Base-by-base conservation (phyloP, 2,329 filamentous ascomycete genomes). In the Talaromyces islandicus region DNA sequence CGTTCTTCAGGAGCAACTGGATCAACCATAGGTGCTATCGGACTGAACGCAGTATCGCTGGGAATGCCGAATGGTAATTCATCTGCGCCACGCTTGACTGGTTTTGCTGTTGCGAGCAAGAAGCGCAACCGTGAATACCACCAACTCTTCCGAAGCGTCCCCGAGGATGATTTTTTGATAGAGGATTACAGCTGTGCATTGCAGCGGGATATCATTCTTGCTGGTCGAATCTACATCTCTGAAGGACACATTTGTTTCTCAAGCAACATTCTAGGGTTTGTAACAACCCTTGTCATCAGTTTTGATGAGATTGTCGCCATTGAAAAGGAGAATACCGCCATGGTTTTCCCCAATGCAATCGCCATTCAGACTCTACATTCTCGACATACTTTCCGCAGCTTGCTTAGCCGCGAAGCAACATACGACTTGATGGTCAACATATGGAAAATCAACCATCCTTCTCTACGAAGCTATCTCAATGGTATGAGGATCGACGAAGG, bases 241-340 rank as follows among this genome's bases (percentile, higher is more conserved):
- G 94, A 99, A 77, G 92, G 93, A 11, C 93, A 99, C 71, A 86
- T 99, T 53, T 99, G 94, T 79, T 99, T 99, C 76, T 97, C 92
- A 69, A 97, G 94, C 80, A 99, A 99, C 72, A 99, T 99, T 65
- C 85, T 99, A 53, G 94, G 94, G 58, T 99, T 94, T 94, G 90
- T 95, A 24, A 99, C 94, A 0, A 99, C 94, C 1, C 80, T 99
- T 48, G 93, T 99, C 57, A 96, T 99, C 79, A 95, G 92, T 73
- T 99, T 99, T 72, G 94, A 99, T 70, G 94, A 99, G 74, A 91
- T 99, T 60, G 91, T 97, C 21, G 92, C 93, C 0, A 90, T 99
- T 7, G 94, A 99, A 76, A 97, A 97, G 78, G 90, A 96, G 73
- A 97, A 88, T 71, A 99, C 94, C 0, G 94, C 94, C 0, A 83